Evolutionary conservation across 441 rosid species (phyloP).

Genomic region (Brassica hybrid): DNA sequence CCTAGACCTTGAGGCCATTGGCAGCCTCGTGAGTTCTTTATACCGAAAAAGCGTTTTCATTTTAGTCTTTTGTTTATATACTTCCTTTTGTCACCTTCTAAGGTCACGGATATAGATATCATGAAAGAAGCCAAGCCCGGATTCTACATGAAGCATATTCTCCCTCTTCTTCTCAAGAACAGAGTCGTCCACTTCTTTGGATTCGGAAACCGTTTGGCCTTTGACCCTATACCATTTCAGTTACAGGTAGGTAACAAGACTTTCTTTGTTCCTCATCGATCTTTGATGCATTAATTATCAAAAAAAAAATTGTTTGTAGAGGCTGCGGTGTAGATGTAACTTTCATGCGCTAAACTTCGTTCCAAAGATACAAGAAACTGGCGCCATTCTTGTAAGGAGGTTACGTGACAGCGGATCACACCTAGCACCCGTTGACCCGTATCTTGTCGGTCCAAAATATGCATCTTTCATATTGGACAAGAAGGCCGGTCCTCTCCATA

Average conservation of each 20-base stretch:
- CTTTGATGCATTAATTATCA: too few species aligned
- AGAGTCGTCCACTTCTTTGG: conserved; percentile 88
- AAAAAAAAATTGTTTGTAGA: conserved; percentile 74
- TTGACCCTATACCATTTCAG: conserved; percentile 87
- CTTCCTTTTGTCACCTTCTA: conserved; percentile 37
- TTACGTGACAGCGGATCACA: conserved; percentile 59
- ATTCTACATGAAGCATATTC: conserved; percentile 83
- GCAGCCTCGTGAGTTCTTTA: conserved; percentile 78
- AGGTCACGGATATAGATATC: conserved; percentile 83
- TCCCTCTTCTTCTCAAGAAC: conserved; percentile 77
- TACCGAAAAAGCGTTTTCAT: conserved; percentile 8
- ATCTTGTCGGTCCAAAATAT: conserved; percentile 75
- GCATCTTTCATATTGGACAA: conserved; percentile 54
- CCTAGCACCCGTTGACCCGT: conserved; percentile 68
- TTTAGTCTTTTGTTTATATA: conserved; percentile 10
- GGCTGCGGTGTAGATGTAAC: conserved; percentile 98
- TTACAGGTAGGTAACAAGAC: conserved; percentile 70
- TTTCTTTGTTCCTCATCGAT: background rate
- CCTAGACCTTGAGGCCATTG: conserved; percentile 85
- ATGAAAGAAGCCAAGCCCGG: conserved; percentile 86
- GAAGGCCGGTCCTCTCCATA: conserved; percentile 47
- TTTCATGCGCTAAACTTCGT: conserved; percentile 81
- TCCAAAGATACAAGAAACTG: conserved; percentile 91
- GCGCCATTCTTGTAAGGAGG: conserved; percentile 73
- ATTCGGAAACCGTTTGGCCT: conserved; percentile 95